These are phyloP conservation scores for Telfairia occidentalis DNA, from an alignment of 331 rosid species.

Conservation along the genomic window DNA sequence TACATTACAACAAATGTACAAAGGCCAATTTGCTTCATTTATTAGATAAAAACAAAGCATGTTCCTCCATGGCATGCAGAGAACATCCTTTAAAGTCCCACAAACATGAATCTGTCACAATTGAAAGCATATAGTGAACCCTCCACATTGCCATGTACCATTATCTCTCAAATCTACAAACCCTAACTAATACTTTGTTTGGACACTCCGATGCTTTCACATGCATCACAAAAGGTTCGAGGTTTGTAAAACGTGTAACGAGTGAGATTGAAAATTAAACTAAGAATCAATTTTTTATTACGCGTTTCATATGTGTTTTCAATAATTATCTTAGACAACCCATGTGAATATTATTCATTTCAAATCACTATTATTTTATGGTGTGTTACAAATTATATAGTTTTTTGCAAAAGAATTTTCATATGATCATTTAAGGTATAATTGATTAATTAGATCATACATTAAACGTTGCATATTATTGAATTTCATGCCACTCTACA, in stretches of 20 bases:
- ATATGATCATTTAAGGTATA: too few relatives aligned
- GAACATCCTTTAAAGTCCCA: neutral
- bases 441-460: neutral
- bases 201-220: neutral
- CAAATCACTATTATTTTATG: too few relatives aligned
- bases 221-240: neutral
- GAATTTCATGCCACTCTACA: neutral
- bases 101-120: neutral
- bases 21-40: neutral
- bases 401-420: too few relatives aligned
- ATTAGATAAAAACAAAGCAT: neutral
- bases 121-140: neutral
- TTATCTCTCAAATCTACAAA: neutral
- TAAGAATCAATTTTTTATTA: too few relatives aligned
- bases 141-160: neutral
- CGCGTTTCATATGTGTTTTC: too few relatives aligned
- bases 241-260: neutral
- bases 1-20: neutral
- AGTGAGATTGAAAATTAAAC: too few relatives aligned
- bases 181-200: neutral
- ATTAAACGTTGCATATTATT: neutral
- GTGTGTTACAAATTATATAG: too few relatives aligned
- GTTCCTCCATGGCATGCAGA: slow-evolving; percentile 2
- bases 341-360: too few relatives aligned
- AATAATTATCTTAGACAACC: too few relatives aligned